Conservation (phyloP, 1,284 basidiomycete species). For the Macrocybe sp. region DNA sequence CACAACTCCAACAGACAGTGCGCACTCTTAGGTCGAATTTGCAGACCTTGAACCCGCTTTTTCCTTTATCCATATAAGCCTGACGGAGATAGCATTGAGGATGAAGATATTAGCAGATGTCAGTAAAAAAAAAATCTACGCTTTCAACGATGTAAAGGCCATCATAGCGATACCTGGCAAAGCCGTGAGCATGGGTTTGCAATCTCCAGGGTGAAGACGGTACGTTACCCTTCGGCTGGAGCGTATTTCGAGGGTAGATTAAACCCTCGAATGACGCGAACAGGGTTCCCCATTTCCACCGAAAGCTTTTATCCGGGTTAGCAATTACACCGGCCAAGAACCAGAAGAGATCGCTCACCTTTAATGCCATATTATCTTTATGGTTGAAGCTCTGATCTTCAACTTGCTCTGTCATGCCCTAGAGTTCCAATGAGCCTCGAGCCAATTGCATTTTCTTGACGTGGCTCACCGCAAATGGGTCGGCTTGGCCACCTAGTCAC, state of each 20-base stretch:
- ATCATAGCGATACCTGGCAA: slow-evolving; percentile 39
- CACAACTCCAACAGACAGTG: not conserved
- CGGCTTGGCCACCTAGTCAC: slow-evolving; percentile 11
- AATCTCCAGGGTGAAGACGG: not conserved
- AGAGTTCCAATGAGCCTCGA: not conserved
- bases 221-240: slow-evolving; percentile 27
- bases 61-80: slow-evolving; percentile 23
- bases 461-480: slow-evolving; percentile 10
- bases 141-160: slow-evolving; percentile 36
- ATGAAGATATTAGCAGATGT: not conserved
- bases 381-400: slow-evolving; percentile 30
- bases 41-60: slow-evolving; percentile 25
- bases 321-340: not conserved
- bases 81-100: slow-evolving; percentile 4
- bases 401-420: slow-evolving; percentile 27
- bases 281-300: slow-evolving; percentile 26
- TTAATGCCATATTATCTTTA: slow-evolving; percentile 26
- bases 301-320: slow-evolving; percentile 22
- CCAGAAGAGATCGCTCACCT: slow-evolving; percentile 14
- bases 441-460: not conserved
- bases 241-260: slow-evolving; percentile 21
- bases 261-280: slow-evolving; percentile 36
- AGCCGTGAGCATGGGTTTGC: not conserved
- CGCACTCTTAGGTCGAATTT: slow-evolving; percentile 25
- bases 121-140: slow-evolving; percentile 6